Evolutionary conservation across 495 filamentous ascomycete genomes (phyloP), one percentile per base, ranked within the genome.

Genomic region (Aspergillus panamensis): DNA sequence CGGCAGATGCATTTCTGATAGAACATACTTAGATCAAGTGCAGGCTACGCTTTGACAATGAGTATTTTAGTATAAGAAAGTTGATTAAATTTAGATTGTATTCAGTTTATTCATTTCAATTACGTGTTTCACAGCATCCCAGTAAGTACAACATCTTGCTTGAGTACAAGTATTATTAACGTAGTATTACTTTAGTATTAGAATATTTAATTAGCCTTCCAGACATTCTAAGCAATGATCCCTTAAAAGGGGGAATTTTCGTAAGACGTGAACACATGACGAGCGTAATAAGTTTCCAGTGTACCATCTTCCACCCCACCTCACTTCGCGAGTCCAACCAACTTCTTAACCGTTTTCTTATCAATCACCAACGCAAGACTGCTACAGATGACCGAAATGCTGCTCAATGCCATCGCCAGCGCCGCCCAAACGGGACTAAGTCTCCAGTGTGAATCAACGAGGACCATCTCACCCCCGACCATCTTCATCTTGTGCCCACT

Each of bases 341-440:
- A 17, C 50, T 55, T 66, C 57, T 55, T 65, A n/a, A 74, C 37
- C 29, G 42, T 60, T 19, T 57, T 63, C 60, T 55, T 56, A 33
- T 73, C 65, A 62, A 76, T 77, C 62, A 82, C 82, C 68, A 92
- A 69, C n/a, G 83, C 77, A 55, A 90, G 70, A 69, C 85, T 89
- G 62, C 88, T 91, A 57, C 76, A 64, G 47, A 92, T 85, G 19
- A 95, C 91, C 55, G 88, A 90, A 53, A 96, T 81, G 72, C 86
- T 90, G 66, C 89, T 92, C 66, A 88, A 59, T 30, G 92, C 91
- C 91, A 96, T 96, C 1, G 91, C 91, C 59, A 93, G 69, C 37
- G 83, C 85, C 12, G 90, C 91, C 90, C 90, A 95, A 8, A 90
- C 90, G 0, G 91, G 91, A 63, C 87, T 85, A 32, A 96, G 66